Evolutionary conservation across 2,329 filamentous ascomycete genomes (phyloP).

Genomic region (Aspergillus puulaauensis): DNA sequence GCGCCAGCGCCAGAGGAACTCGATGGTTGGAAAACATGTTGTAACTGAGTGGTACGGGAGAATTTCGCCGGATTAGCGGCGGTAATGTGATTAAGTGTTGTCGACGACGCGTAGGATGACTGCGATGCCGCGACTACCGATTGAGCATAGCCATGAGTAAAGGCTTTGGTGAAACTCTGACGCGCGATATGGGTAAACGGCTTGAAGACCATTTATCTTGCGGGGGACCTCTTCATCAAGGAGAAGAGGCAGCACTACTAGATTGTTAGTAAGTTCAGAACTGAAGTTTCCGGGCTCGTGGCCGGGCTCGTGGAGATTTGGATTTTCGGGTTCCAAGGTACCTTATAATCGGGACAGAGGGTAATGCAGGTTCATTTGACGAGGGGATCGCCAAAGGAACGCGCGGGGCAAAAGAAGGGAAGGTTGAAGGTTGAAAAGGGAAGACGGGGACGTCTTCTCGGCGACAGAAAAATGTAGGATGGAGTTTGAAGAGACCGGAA

Average conservation of each 20-base stretch:
- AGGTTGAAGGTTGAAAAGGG: neutral
- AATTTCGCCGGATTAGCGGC: constrained; percentile 52
- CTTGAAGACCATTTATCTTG: constrained; percentile 86
- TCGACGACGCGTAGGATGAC: constrained; percentile 71
- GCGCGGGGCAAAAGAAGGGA: constrained; percentile 53
- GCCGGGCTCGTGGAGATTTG: too few relatives aligned
- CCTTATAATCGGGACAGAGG: constrained; percentile 61
- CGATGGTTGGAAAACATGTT: constrained; percentile 71
- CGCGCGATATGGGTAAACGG: constrained; percentile 81
- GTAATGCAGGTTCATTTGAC: constrained; percentile 99
- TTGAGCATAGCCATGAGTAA: constrained; percentile 97
- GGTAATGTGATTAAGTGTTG: constrained; percentile 55
- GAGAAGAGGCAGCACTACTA: constrained; percentile 54
- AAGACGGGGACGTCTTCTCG: constrained; percentile 1
- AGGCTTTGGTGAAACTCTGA: constrained; percentile 93
- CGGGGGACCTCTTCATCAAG: constrained; percentile 66
- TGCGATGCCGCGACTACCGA: constrained; percentile 95
- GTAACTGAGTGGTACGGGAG: constrained; percentile 63
- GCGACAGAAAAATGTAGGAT: constrained; percentile 6
- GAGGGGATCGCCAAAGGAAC: constrained; percentile 86
- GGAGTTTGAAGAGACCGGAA: constrained; percentile 9
- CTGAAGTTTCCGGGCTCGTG: neutral
- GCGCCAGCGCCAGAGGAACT: constrained; percentile 52
- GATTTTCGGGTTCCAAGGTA: constrained; percentile 40
- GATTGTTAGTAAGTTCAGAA: constrained; percentile 13